Evolutionary conservation across 2,329 filamentous ascomycete genomes (phyloP), one percentile per base, ranked within the genome.

Genomic region (Metarhizium rileyi): DNA sequence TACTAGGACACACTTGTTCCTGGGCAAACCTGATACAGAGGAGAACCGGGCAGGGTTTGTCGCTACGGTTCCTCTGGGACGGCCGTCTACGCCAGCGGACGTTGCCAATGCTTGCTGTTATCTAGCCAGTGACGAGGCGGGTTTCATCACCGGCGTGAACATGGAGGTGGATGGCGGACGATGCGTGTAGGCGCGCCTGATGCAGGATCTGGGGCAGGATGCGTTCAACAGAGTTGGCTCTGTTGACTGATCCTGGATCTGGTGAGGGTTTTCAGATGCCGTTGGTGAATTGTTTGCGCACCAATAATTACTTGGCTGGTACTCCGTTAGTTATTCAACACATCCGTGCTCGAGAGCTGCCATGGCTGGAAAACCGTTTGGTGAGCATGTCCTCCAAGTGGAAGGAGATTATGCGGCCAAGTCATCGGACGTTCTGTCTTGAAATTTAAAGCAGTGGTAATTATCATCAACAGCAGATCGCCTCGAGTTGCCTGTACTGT

Each of bases 21-120:
- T 80, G 0, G 79, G 80, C 2, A 79, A 83, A 55, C 71, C 80
- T 14, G 77, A 83, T 48, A 86, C 81, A 0, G 73, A 76, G 0
- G 79, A 83, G 58, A 81, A 81, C 53, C 68, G 77, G 42, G 72
- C 75, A 52, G 71, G 68, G 2, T 77, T 82, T 53, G 67, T 79
- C 27, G 72, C 73, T 2, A 71, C 73, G 0, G 68, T 82, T 7
- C 79, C 78, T 0, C 64, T 82, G 1, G 77, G 78, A 3, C 67
- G 79, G 14, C 69, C 73, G 3, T 76, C 76, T 1, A 75, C 74
- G n/a, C 75, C 80, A 1, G 69, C 73, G 9, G 86, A 90, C 62
- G 76, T 90, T 33, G 84, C 82, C 2, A 86, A 87, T 58, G 83
- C 83, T 25, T 82, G 79, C 53, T 73, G 83, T 18, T 90, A 84